Conservation (phyloP, 345 rosid genomes). For the Camelina hispida region DNA sequence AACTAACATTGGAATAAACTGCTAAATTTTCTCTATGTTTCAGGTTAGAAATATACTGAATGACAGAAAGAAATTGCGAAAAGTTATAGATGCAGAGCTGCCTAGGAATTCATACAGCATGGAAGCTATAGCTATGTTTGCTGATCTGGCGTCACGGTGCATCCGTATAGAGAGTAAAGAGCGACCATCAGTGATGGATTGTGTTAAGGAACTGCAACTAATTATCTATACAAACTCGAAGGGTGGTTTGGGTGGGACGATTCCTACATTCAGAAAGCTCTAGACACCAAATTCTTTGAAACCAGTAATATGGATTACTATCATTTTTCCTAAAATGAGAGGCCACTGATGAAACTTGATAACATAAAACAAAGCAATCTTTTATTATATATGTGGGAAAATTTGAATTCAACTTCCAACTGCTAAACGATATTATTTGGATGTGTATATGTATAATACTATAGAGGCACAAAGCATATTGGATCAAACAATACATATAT, state of each 20-base stretch:
- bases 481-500: background rate
- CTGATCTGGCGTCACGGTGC: constrained; percentile 92
- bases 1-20: constrained; percentile 23
- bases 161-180: constrained; percentile 84
- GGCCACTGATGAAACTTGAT: constrained; percentile 23
- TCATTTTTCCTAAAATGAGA: constrained; percentile 34
- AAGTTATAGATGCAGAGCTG: constrained; percentile 85
- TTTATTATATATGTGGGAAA: constrained; percentile 10
- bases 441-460: constrained; percentile 33
- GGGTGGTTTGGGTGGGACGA: constrained; percentile 63
- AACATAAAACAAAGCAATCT: constrained; percentile 14
- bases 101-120: constrained; percentile 69
- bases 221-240: constrained; percentile 71
- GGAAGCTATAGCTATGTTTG: constrained; percentile 87
- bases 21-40: constrained; percentile 35
- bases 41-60: constrained; percentile 86
- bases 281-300: constrained; percentile 41
- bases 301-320: constrained; percentile 29
- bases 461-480: constrained; percentile 14
- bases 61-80: constrained; percentile 77
- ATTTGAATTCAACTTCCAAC: constrained; percentile 21
- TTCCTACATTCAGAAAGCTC: constrained; percentile 62
- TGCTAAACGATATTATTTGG: constrained; percentile 31
- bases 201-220: constrained; percentile 80
- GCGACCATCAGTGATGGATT: constrained; percentile 84